These are phyloP conservation scores for Suhomyces panamericanus DNA, from an alignment of 1,139 yeast species.

Conservation along the genomic window DNA sequence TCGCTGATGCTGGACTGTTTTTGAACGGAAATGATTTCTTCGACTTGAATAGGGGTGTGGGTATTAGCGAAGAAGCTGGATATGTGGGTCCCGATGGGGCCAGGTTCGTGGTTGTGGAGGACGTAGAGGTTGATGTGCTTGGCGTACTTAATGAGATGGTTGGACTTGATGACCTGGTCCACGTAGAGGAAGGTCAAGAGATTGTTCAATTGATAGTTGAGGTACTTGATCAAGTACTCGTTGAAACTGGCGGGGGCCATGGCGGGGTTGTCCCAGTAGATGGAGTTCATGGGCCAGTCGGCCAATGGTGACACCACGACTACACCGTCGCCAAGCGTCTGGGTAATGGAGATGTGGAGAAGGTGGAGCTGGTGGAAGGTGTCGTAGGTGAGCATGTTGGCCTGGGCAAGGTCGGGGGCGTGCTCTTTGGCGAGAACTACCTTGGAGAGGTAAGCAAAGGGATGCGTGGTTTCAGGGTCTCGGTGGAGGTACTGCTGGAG, in stretches of 20 bases:
- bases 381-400: constrained; percentile 20
- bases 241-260: constrained; percentile 12
- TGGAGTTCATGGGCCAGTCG: constrained; percentile 18
- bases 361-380: constrained; percentile 16
- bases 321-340: constrained; percentile 1
- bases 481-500: background rate
- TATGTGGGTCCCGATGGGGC: constrained; percentile 5
- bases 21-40: constrained; percentile 10
- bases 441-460: constrained; percentile 5
- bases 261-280: constrained; percentile 6
- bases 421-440: constrained; percentile 8
- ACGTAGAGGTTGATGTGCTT: constrained; percentile 39
- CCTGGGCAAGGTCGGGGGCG: constrained; percentile 1
- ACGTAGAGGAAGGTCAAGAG: constrained; percentile 30
- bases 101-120: constrained; percentile 18
- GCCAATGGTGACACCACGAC: constrained; percentile 25
- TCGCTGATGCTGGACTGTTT: constrained; percentile 19
- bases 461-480: background rate
- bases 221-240: constrained; percentile 22
- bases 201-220: constrained; percentile 27
- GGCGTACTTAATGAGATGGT: constrained; percentile 53
- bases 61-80: constrained; percentile 3
- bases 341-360: constrained; percentile 9
- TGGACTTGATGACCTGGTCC: constrained; percentile 44
- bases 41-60: constrained; percentile 8